A percentile compares a stretch with the other conserved stretches of the same genome.
Conservation (phyloP, 345 rosid genomes). For the Linum usitatissimum region DNA sequence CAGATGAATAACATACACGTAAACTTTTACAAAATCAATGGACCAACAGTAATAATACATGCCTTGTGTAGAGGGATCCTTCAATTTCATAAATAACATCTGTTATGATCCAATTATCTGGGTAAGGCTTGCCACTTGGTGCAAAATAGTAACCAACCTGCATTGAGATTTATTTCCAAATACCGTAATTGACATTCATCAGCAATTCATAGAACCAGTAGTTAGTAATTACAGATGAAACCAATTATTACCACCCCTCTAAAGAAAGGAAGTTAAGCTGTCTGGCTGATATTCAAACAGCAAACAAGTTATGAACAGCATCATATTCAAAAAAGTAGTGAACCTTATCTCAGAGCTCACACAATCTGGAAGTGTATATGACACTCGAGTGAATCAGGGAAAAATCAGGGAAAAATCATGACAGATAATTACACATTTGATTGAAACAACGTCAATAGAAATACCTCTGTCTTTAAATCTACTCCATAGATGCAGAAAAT, state of each 20-base stretch:
- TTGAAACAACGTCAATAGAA: background rate
- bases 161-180: slow-evolving; percentile 22
- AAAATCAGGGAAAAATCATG: background rate
- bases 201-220: too few species aligned
- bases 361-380: too few species aligned
- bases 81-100: slow-evolving; percentile 83
- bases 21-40: background rate
- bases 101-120: slow-evolving; percentile 97
- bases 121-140: slow-evolving; percentile 97
- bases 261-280: too few species aligned
- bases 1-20: too few species aligned
- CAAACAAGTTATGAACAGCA: too few species aligned
- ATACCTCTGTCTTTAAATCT: slow-evolving; percentile 87
- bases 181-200: slow-evolving; percentile 12
- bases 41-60: slow-evolving; percentile 11
- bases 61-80: slow-evolving; percentile 80
- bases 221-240: too few species aligned
- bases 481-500: slow-evolving; percentile 89
- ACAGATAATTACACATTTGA: background rate
- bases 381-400: background rate
- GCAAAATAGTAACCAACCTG: slow-evolving; percentile 98
- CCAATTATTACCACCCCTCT: too few species aligned
- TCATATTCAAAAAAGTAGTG: background rate
- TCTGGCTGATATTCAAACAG: background rate
- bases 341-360: background rate